phyloP scores from a whole-genome alignment of 1,139 yeast genomes.

The Saccharomycopsis phalli region DNA sequence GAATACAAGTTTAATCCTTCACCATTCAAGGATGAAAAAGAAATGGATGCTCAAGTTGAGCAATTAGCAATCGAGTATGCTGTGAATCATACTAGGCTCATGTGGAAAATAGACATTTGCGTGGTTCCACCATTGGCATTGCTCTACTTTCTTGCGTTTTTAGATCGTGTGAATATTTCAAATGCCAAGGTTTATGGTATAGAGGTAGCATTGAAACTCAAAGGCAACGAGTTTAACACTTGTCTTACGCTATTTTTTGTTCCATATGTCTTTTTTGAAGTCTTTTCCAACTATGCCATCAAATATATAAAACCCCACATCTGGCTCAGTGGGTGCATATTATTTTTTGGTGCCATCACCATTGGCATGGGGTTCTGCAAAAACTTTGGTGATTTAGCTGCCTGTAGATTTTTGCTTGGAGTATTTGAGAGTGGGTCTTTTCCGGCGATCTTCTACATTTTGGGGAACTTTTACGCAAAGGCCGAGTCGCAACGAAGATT shows the following conservation, averaged over 20 bases:
- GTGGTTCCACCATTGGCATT: constrained; percentile 66
- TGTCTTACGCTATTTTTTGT: constrained; percentile 64
- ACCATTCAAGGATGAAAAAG: neutral
- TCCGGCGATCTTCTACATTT: constrained; percentile 64
- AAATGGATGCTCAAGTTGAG: constrained; percentile 35
- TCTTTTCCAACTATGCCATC: constrained; percentile 55
- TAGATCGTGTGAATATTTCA: constrained; percentile 67
- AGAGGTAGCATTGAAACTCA: constrained; percentile 39
- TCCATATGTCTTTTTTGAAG: constrained; percentile 61
- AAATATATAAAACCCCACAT: constrained; percentile 55
- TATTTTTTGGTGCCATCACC: constrained; percentile 53
- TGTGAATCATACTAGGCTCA: constrained; percentile 36
- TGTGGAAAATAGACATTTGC: constrained; percentile 49
- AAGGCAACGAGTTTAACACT: constrained; percentile 52
- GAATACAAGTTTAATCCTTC: neutral
- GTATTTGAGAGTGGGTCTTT: constrained; percentile 61
- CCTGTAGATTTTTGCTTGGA: constrained; percentile 58
- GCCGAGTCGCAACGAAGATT: constrained; percentile 62
- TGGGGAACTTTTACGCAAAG: constrained; percentile 48
- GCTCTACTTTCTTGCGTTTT: constrained; percentile 57
- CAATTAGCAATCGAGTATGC: constrained; percentile 51
- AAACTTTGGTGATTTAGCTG: constrained; percentile 49
- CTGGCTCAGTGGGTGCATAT: constrained; percentile 50
- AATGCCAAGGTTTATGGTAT: constrained; percentile 67
- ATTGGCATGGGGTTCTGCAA: constrained; percentile 59